Evolutionary conservation across 805 yeast genomes (phyloP).

Genomic region (Wickerhamiella parazyma): DNA sequence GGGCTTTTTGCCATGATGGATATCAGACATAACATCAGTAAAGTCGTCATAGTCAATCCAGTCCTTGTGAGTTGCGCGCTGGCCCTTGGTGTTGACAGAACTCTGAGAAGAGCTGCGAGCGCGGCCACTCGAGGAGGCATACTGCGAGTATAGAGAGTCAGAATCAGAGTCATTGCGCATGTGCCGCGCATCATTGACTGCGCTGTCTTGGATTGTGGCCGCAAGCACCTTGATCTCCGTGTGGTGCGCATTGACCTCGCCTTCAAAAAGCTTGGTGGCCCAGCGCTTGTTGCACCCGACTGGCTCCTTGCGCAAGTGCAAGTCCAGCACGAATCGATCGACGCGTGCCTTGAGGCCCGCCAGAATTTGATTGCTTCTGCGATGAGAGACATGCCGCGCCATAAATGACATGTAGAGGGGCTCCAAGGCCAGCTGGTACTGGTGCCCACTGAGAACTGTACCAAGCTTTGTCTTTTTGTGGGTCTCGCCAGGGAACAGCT

Average conservation of each 20-base stretch:
- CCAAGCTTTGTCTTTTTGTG: constrained; percentile 47
- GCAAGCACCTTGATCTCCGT: constrained; percentile 57
- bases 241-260: constrained; percentile 53
- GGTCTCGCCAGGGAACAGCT: constrained; percentile 37
- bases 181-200: constrained; percentile 24
- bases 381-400: constrained; percentile 34
- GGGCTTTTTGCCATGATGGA: constrained; percentile 19
- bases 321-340: constrained; percentile 43
- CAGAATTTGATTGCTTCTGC: constrained; percentile 30
- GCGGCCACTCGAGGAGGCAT: constrained; percentile 9
- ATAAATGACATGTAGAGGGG: constrained; percentile 68
- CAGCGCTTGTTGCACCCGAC: constrained; percentile 27
- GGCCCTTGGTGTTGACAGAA: neutral
- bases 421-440: constrained; percentile 58
- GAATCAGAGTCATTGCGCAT: constrained; percentile 16
- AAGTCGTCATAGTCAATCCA: constrained; percentile 76
- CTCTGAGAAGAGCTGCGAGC: constrained; percentile 14
- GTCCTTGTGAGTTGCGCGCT: constrained; percentile 16
- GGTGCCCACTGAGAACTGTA: constrained; percentile 41
- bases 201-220: constrained; percentile 48
- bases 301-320: constrained; percentile 44
- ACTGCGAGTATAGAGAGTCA: constrained; percentile 1
- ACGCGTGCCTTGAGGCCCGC: constrained; percentile 61
- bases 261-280: constrained; percentile 45
- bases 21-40: constrained; percentile 43